Evolutionary conservation across 371 early-diverging fungal species (phyloP).

Genomic region (Actinomortierella ambigua): DNA sequence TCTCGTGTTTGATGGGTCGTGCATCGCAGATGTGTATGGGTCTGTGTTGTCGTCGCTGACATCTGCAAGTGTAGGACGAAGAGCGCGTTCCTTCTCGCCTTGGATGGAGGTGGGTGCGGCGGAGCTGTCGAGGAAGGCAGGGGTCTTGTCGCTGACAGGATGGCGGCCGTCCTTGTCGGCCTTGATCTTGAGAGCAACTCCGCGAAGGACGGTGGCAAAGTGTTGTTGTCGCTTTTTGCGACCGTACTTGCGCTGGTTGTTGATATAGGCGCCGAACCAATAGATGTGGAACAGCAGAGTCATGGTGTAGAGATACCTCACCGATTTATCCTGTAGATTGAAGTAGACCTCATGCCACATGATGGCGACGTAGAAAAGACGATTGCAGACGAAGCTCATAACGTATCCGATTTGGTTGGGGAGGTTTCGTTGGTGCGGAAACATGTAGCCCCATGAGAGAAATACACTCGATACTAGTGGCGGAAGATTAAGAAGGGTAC

Average conservation of each 20-base stretch:
- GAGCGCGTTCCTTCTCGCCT: too few relatives aligned
- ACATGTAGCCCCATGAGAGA: constrained; percentile 37
- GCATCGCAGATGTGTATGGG: too few relatives aligned
- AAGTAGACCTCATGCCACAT: constrained; percentile 44
- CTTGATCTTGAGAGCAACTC: too few relatives aligned
- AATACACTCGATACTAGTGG: constrained; percentile 37
- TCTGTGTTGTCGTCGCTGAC: too few relatives aligned
- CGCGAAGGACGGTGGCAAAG: constrained; percentile 7
- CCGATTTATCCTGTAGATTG: constrained; percentile 45
- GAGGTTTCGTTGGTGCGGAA: constrained; percentile 33
- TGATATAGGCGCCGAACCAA: constrained; percentile 39
- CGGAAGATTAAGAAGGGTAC: not conserved
- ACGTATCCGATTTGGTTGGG: constrained; percentile 24
- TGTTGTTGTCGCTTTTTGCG: constrained; percentile 25
- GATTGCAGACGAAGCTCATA: constrained; percentile 21
- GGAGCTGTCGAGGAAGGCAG: too few relatives aligned
- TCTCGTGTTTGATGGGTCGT: too few relatives aligned
- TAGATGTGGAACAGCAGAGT: constrained; percentile 34
- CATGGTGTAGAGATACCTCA: constrained; percentile 33
- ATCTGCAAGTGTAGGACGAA: too few relatives aligned
- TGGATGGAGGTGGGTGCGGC: too few relatives aligned
- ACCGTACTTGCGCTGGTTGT: constrained; percentile 19
- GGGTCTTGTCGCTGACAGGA: too few relatives aligned
- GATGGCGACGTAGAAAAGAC: constrained; percentile 28
- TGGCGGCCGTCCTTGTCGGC: too few relatives aligned